Evolutionary conservation across 2,329 filamentous ascomycete genomes (phyloP), one percentile per base, ranked within the genome.

Genomic region (Harringtonia aguacate): DNA sequence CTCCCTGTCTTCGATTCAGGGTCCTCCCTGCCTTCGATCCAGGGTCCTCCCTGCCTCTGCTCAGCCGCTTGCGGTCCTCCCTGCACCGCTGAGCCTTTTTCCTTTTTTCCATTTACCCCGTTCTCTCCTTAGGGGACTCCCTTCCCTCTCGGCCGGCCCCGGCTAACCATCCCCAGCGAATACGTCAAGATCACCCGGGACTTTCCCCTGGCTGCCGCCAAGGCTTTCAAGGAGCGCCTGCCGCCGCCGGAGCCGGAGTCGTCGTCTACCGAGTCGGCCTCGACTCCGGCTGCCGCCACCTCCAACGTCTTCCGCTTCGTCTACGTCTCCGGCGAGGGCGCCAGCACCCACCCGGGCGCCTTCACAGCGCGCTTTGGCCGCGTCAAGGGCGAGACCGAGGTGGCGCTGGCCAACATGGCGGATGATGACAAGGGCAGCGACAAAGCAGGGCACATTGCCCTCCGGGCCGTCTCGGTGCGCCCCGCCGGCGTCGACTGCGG

Each of bases 171-270:
- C 21, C 24, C 12, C 46, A 69, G 69, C 12, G 72, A 84, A 42
- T 87, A 87, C 55, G 62, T 77, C 38, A 70, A 72, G 42, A 84
- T 88, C 56, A 87, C 83, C 1, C 69, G 77, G 47, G 72, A 78
- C 55, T 86, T 79, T 55, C 61, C 83, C 2, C 56, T 86, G 2
- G 73, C 69, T 3, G 41, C 41, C 9, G 41, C 41, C 18, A 24
- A 24, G 28, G 34, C 35, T 15, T 46, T 46, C 17, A 21, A 44
- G 17, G 27, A 30, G 7, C 17, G 15, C 24, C 22, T 40, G 89
- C 90, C 60, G 66, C 24, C 33, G 10, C 17, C 12, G 2, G 22
- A 17, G 3, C 10, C 18, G 3, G 13, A 20, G 30, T 8, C 39
- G 2, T 12, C 27, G 9, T 30, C 29, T 13, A n/a, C 39, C n/a